A percentile compares a stretch with the other conserved stretches of the same genome.
These are phyloP conservation scores for Suhomyces coccinellae DNA, from an alignment of 1,139 yeast genomes.

Conservation along the genomic window DNA sequence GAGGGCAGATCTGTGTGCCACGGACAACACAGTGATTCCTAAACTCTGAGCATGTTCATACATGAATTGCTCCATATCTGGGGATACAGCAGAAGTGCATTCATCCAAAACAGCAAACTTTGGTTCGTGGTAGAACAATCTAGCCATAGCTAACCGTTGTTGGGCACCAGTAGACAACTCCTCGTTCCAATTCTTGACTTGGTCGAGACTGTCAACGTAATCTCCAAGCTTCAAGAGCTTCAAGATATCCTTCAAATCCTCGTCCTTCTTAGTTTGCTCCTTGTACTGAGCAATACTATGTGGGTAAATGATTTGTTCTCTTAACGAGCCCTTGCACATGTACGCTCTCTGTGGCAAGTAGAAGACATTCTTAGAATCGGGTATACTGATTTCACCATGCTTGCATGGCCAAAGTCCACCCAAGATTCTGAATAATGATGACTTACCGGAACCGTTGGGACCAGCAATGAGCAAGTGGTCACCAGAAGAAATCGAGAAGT, in stretches of 20 bases:
- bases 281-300: slow-evolving; percentile 62
- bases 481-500: slow-evolving; percentile 75
- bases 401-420: slow-evolving; percentile 94
- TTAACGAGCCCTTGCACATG: slow-evolving; percentile 67
- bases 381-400: slow-evolving; percentile 62
- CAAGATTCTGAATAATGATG: slow-evolving; percentile 82
- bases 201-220: slow-evolving; percentile 54
- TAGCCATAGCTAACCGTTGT: slow-evolving; percentile 90
- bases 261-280: slow-evolving; percentile 52
- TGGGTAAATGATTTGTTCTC: slow-evolving; percentile 90
- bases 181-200: slow-evolving; percentile 81
- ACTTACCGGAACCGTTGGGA: slow-evolving; percentile 94
- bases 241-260: slow-evolving; percentile 63
- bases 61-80: slow-evolving; percentile 89
- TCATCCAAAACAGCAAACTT: slow-evolving; percentile 93
- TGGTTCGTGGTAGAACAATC: slow-evolving; percentile 87
- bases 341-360: slow-evolving; percentile 94
- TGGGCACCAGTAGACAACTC: slow-evolving; percentile 90
- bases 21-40: slow-evolving; percentile 83
- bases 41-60: slow-evolving; percentile 78
- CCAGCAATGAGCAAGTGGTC: slow-evolving; percentile 89
- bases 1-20: slow-evolving; percentile 86
- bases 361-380: slow-evolving; percentile 70
- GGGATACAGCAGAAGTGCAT: slow-evolving; percentile 91
- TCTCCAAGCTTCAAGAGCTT: slow-evolving; percentile 60